Evolutionary conservation across 2,329 filamentous ascomycete genomes (phyloP).

Genomic region (Verticillium nubilum): DNA sequence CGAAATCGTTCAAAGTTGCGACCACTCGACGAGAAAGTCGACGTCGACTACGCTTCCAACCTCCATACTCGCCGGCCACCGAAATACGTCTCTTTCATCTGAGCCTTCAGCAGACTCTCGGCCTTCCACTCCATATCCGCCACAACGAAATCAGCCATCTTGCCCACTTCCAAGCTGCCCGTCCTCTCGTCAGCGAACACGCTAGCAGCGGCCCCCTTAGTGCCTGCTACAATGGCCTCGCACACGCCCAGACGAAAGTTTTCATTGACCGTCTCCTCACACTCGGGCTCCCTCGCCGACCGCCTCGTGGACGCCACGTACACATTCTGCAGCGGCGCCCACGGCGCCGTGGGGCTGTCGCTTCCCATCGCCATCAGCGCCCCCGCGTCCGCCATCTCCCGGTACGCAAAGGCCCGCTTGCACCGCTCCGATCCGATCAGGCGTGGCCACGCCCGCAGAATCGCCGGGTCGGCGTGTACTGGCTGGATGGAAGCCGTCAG

Average conservation of each 20-base stretch:
- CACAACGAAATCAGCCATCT: slow-evolving; percentile 47
- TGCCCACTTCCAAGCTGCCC: slow-evolving; percentile 40
- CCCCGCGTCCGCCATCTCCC: slow-evolving; percentile 45
- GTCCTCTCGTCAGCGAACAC: slow-evolving; percentile 42
- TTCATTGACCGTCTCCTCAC: slow-evolving; percentile 34
- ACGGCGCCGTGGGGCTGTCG: slow-evolving; percentile 47
- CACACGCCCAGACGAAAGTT: slow-evolving; percentile 40
- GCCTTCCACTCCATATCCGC: slow-evolving; percentile 43
- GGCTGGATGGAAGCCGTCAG: slow-evolving; percentile 47
- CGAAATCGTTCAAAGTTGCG: neutral
- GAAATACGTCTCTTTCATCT: slow-evolving; percentile 42
- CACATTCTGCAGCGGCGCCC: slow-evolving; percentile 40
- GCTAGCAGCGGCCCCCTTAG: slow-evolving; percentile 41
- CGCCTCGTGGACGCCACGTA: slow-evolving; percentile 46
- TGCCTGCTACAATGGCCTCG: slow-evolving; percentile 41
- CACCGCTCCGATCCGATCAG: slow-evolving; percentile 44
- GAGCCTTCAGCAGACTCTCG: slow-evolving; percentile 33
- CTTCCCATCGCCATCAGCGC: slow-evolving; percentile 44
- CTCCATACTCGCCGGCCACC: slow-evolving; percentile 29
- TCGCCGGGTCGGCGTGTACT: slow-evolving; percentile 47
- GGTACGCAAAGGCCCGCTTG: slow-evolving; percentile 50
- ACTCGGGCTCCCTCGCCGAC: slow-evolving; percentile 37
- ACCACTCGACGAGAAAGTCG: neutral
- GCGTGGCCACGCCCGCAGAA: slow-evolving; percentile 49
- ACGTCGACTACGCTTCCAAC: neutral